A percentile compares a stretch with the other conserved stretches of the same genome.
Conservation (phyloP, 2,329 filamentous ascomycete genomes). For the Esteya vermicola region DNA sequence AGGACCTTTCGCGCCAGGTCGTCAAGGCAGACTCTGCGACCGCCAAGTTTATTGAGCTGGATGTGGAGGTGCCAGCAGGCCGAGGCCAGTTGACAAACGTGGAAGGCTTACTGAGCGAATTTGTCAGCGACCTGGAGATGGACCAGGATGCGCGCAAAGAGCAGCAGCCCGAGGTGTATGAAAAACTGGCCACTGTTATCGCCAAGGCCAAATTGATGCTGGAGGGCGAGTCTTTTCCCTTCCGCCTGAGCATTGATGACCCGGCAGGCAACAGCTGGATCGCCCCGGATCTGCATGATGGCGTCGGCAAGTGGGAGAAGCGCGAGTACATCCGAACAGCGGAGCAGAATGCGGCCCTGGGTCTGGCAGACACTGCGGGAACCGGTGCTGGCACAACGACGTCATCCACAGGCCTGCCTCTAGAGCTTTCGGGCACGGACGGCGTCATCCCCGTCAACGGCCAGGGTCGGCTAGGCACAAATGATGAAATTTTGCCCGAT, state of each 20-base stretch:
- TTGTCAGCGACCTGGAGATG: constrained; percentile 66
- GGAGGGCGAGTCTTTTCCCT: constrained; percentile 64
- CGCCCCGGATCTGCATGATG: constrained; percentile 66
- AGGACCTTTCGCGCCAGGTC: constrained; percentile 73
- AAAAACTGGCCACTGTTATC: constrained; percentile 67
- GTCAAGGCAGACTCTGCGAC: constrained; percentile 82
- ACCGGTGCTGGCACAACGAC: constrained; percentile 5
- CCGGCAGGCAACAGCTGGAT: constrained; percentile 95
- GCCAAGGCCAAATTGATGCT: constrained; percentile 63
- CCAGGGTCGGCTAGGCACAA: constrained; percentile 24
- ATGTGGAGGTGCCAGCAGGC: constrained; percentile 83
- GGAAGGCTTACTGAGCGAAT: constrained; percentile 68
- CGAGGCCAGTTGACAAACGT: constrained; percentile 87
- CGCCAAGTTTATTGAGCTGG: constrained; percentile 80
- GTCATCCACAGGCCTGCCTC: constrained; percentile 7
- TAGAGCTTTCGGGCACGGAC: constrained; percentile 21
- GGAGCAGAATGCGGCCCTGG: constrained; percentile 77
- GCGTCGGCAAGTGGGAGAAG: constrained; percentile 78
- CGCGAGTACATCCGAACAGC: constrained; percentile 68
- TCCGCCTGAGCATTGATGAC: constrained; percentile 79
- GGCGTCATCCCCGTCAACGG: constrained; percentile 34
- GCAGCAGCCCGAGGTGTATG: constrained; percentile 61
- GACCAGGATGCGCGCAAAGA: constrained; percentile 74
- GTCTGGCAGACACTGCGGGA: constrained; percentile 52
- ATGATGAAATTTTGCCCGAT: constrained; percentile 79